Evolutionary conservation across 1,284 basidiomycete species (phyloP).

Genomic region (Dichomitus squalens): DNA sequence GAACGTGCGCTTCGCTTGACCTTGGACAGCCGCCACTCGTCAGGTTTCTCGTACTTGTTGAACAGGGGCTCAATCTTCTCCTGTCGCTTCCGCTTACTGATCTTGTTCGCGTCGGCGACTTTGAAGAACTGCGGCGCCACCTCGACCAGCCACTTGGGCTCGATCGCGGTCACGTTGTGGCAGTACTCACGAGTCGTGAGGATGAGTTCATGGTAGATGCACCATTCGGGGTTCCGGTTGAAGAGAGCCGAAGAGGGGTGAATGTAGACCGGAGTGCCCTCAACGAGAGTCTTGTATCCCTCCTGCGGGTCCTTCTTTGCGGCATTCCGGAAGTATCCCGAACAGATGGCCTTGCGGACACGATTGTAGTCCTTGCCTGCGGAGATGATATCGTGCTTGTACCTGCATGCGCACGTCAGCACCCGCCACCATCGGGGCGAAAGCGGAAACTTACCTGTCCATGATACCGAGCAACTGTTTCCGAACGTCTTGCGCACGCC

Average conservation of each 20-base stretch:
- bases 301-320: conserved; percentile 95
- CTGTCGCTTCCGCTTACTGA: conserved; percentile 95
- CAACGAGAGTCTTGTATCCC: conserved; percentile 98
- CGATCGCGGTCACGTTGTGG: conserved; percentile 94
- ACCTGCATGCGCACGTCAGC: conserved; percentile 46
- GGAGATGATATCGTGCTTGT: conserved; percentile 94
- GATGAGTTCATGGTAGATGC: conserved; percentile 78
- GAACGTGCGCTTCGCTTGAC: conserved; percentile 86
- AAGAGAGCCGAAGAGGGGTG: conserved; percentile 98
- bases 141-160: conserved; percentile 98
- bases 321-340: conserved; percentile 94
- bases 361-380: conserved; percentile 92
- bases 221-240: conserved; percentile 87
- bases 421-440: conserved; percentile 3
- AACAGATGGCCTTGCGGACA: conserved; percentile 95
- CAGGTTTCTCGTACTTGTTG: conserved; percentile 89
- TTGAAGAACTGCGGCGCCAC: conserved; percentile 99
- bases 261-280: conserved; percentile 97
- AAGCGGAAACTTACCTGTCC: conserved; percentile 72
- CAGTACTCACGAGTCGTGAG: conserved; percentile 89
- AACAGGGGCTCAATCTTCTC: conserved; percentile 96
- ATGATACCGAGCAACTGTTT: conserved; percentile 98
- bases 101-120: conserved; percentile 93
- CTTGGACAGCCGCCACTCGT: conserved; percentile 89
- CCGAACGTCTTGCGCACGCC: conserved; percentile 95